These are phyloP conservation scores for Claviceps citrina DNA, from an alignment of 2,329 filamentous ascomycete genomes.

Conservation along the genomic window DNA sequence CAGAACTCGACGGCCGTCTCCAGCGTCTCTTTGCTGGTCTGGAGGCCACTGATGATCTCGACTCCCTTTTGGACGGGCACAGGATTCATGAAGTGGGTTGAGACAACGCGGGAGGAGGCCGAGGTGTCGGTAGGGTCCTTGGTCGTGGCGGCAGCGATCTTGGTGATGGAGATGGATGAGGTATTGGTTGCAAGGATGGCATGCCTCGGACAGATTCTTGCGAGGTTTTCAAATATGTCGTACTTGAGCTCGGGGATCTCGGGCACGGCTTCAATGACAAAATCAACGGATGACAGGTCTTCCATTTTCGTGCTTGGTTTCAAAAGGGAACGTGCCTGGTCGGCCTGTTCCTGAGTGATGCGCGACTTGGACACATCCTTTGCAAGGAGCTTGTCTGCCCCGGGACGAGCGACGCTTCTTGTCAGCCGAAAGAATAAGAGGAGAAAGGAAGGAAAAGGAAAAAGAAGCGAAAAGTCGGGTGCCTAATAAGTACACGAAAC, in stretches of 20 bases:
- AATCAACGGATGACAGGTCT: conserved; percentile 69
- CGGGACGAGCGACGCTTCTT: neutral
- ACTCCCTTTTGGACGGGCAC: conserved; percentile 94
- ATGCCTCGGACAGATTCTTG: conserved; percentile 66
- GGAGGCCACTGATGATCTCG: conserved; percentile 88
- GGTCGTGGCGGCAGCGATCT: conserved; percentile 77
- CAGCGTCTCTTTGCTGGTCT: conserved; percentile 72
- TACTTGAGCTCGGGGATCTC: conserved; percentile 81
- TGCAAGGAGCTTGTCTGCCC: conserved; percentile 69
- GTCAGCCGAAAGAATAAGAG: neutral
- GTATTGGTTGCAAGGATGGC: conserved; percentile 94
- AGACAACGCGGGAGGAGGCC: conserved; percentile 74
- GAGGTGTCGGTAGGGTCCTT: conserved; percentile 64
- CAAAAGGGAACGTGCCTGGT: conserved; percentile 55
- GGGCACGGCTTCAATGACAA: conserved; percentile 94
- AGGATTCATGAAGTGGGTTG: conserved; percentile 99
- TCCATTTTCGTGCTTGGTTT: conserved; percentile 58
- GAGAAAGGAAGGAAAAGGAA: neutral
- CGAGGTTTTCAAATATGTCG: conserved; percentile 71
- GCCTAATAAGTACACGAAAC: neutral
- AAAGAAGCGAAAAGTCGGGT: neutral
- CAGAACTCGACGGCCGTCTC: conserved; percentile 75
- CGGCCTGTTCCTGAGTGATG: conserved; percentile 67
- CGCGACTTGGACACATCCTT: conserved; percentile 85
- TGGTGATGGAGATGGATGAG: conserved; percentile 94